Percentiles rank a stretch among this genome's conserved stretches.
Evolutionary conservation across 495 filamentous ascomycete species (phyloP).

Genomic region (Annulohypoxylon nitens): DNA sequence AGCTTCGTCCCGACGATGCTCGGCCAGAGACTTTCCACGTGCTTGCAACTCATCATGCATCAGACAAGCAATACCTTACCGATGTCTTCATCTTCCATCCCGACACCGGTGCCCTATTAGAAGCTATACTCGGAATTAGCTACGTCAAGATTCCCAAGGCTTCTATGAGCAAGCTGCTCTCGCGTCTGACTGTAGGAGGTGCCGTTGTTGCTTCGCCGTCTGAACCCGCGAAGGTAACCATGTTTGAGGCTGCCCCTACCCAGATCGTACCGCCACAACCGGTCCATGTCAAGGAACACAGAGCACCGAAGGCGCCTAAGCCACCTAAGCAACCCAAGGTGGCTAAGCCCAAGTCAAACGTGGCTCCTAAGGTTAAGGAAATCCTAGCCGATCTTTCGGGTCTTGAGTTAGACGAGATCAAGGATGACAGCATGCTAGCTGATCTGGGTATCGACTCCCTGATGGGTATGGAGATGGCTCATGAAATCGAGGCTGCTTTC

Average conservation of each 20-base stretch:
- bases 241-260: conserved; percentile 37
- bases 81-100: conserved; percentile 69
- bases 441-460: conserved; percentile 70
- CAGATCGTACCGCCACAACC: conserved; percentile 35
- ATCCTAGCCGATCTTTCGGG: conserved; percentile 60
- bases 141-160: conserved; percentile 61
- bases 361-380: conserved; percentile 44
- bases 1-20: conserved; percentile 37
- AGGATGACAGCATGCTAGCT: conserved; percentile 57
- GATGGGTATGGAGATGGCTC: conserved; percentile 68
- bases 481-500: conserved; percentile 63
- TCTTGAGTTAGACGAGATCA: conserved; percentile 61
- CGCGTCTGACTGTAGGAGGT: conserved; percentile 39
- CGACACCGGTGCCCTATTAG: conserved; percentile 54
- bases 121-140: conserved; percentile 65
- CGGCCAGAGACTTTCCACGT: conserved; percentile 61
- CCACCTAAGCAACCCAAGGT: conserved; percentile 30
- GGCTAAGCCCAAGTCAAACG: conserved; percentile 44
- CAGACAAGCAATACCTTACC: conserved; percentile 56
- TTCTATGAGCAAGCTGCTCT: conserved; percentile 55
- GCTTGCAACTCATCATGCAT: conserved; percentile 55
- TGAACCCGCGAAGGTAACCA: conserved; percentile 30
- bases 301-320: conserved; percentile 15
- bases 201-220: conserved; percentile 25
- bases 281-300: background rate